Conservation (phyloP, 2,329 filamentous ascomycete species). For the Domatiomyces globalis region DNA sequence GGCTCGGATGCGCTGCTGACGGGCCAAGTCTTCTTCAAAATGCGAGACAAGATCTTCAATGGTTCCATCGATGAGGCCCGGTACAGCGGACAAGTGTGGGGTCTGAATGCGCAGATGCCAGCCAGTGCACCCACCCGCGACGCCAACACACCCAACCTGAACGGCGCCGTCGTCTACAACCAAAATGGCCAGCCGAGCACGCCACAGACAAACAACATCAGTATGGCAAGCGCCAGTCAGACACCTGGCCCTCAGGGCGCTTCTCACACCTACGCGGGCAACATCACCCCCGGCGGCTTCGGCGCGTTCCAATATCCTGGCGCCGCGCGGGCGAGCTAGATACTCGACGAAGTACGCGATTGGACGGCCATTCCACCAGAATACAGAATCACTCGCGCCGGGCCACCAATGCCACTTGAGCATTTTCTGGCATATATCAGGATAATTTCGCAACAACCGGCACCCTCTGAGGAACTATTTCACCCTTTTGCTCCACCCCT, state of each 20-base stretch:
- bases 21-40: conserved; percentile 86
- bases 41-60: conserved; percentile 76
- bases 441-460: too few species aligned
- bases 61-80: conserved; percentile 63
- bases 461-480: too few species aligned
- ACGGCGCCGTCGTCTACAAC: conserved; percentile 38
- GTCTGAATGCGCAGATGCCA: conserved; percentile 59
- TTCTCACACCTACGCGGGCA: conserved; percentile 42
- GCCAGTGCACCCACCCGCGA: conserved; percentile 28
- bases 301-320: conserved; percentile 45
- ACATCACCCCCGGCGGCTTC: conserved; percentile 70
- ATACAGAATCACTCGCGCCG: not conserved
- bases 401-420: too few species aligned
- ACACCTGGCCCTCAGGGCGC: conserved; percentile 30
- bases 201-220: conserved; percentile 43
- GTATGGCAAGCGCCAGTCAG: conserved; percentile 29
- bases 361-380: not conserved
- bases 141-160: conserved; percentile 36
- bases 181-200: conserved; percentile 49
- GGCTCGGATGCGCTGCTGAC: conserved; percentile 89
- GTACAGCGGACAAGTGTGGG: conserved; percentile 84
- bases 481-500: too few species aligned
- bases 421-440: too few species aligned
- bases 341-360: not conserved
- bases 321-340: not conserved